phyloP scores from a whole-genome alignment of 371 early-diverging fungal genomes.

The Umbelopsis sp. region DNA sequence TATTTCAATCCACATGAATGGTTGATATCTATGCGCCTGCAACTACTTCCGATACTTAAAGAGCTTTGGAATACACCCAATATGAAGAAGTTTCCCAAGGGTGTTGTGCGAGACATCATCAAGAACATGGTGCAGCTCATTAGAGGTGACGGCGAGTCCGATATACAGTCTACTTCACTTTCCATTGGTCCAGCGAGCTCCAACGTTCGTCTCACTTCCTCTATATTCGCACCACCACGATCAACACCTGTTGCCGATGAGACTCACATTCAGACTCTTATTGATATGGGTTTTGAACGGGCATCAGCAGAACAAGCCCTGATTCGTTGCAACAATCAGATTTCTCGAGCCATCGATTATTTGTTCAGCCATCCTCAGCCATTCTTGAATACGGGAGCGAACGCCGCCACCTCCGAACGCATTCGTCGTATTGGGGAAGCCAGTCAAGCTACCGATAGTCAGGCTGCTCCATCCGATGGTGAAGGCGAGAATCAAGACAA shows the following conservation, averaged over 20 bases:
- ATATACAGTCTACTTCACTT: slow-evolving; percentile 19
- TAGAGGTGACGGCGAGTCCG: slow-evolving; percentile 71
- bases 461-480: slow-evolving; percentile 14
- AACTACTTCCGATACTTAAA: slow-evolving; percentile 52
- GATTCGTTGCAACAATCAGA: slow-evolving; percentile 76
- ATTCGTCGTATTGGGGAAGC: neutral
- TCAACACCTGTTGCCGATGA: slow-evolving; percentile 56
- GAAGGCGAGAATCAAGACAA: slow-evolving; percentile 26
- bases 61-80: slow-evolving; percentile 56
- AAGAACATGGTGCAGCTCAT: slow-evolving; percentile 68
- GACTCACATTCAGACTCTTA: slow-evolving; percentile 70
- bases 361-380: slow-evolving; percentile 80
- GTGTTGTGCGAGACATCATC: slow-evolving; percentile 55
- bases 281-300: slow-evolving; percentile 92
- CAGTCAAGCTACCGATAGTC: slow-evolving; percentile 12
- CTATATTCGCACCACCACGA: slow-evolving; percentile 43
- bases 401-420: neutral
- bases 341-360: slow-evolving; percentile 89
- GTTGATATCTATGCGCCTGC: slow-evolving; percentile 60
- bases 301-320: slow-evolving; percentile 83
- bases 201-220: slow-evolving; percentile 31
- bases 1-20: slow-evolving; percentile 75
- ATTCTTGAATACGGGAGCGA: slow-evolving; percentile 21
- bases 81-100: slow-evolving; percentile 48
- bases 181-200: slow-evolving; percentile 23